These are phyloP conservation scores for Russula lepida DNA, from an alignment of 768 basidiomycete genomes.

Conservation along the genomic window DNA sequence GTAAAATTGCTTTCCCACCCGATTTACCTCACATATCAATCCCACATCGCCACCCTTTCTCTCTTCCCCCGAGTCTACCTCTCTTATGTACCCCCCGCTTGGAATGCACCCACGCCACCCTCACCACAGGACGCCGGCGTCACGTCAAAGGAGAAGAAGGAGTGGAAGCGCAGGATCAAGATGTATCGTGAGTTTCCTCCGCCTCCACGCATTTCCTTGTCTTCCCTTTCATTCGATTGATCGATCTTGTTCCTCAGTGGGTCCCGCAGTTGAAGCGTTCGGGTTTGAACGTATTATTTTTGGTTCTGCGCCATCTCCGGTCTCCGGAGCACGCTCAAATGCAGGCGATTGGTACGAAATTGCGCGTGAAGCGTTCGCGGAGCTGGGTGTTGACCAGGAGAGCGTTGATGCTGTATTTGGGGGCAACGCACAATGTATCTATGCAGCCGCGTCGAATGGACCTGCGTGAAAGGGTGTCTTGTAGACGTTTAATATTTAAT, in stretches of 20 bases:
- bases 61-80: slow-evolving; percentile 63
- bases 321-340: slow-evolving; percentile 38
- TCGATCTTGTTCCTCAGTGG: slow-evolving; percentile 39
- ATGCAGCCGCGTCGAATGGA: slow-evolving; percentile 20
- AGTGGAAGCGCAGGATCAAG: slow-evolving; percentile 63
- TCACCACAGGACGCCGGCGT: slow-evolving; percentile 35
- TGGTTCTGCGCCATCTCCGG: slow-evolving; percentile 63
- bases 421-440: slow-evolving; percentile 40
- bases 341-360: slow-evolving; percentile 75
- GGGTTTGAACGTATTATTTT: slow-evolving; percentile 78
- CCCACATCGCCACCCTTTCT: slow-evolving; percentile 63
- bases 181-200: slow-evolving; percentile 77
- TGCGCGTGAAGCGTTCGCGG: slow-evolving; percentile 68
- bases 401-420: slow-evolving; percentile 68
- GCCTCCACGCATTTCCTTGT: background rate
- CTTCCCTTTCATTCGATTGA: slow-evolving; percentile 4
- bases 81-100: slow-evolving; percentile 70
- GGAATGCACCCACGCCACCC: slow-evolving; percentile 49
- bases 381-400: slow-evolving; percentile 71
- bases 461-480: background rate
- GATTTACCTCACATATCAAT: slow-evolving; percentile 62
- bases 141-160: slow-evolving; percentile 42
- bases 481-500: background rate
- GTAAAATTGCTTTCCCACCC: slow-evolving; percentile 76
- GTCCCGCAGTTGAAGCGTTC: slow-evolving; percentile 77